Base-by-base conservation (phyloP, 768 basidiomycete genomes). In the Tricholoma matsutake region DNA sequence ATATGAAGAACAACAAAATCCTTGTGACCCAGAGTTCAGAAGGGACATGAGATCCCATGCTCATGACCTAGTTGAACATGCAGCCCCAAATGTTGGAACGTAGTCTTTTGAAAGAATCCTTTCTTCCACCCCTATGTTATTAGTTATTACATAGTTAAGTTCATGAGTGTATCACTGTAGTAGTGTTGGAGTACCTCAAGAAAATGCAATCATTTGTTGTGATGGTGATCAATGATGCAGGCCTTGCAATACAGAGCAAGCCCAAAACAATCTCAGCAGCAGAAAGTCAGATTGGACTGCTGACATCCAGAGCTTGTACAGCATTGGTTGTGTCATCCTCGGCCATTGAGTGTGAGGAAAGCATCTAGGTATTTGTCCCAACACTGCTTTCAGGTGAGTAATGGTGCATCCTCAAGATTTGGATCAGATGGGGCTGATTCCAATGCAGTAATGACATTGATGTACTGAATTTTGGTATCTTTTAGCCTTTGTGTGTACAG, bases 1-100 rank as follows among this genome's bases (percentile, higher is more conserved):
- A 53, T 59, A 34, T 68, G 53, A 14, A 73, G 47, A 1, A 73
- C 65, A 20, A 65, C 49, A 18, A 72, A 64, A 37, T 68, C 67
- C 2, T 22, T 31, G 32, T 58, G 58, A 4, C 54, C 59, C 4
- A 52, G 35, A 2, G 52, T 5, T 6, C 18, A 22, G 11, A 62
- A 58, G 7, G 61, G 54, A 53, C 70, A 70, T 4, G 52, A 28
- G 4, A 53, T 49, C 4, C 58, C 55, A 5, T 34, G 22, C 5
- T 35, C 45, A 51, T 73, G 71, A 1, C 71, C 71, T 4, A 73
- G 39, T 43, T 65, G 67, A 14, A 67, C 20, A 2, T 54, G 54
- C 1, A 70, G 45, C 3, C 62, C 60, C 6, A 70, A 51, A 7
- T 43, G 31, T 14, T 18, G 6, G 4, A 65, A 39, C 0, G 59